Conservation (phyloP, 139 green algal genomes). For the Zygnema cylindricum region DNA sequence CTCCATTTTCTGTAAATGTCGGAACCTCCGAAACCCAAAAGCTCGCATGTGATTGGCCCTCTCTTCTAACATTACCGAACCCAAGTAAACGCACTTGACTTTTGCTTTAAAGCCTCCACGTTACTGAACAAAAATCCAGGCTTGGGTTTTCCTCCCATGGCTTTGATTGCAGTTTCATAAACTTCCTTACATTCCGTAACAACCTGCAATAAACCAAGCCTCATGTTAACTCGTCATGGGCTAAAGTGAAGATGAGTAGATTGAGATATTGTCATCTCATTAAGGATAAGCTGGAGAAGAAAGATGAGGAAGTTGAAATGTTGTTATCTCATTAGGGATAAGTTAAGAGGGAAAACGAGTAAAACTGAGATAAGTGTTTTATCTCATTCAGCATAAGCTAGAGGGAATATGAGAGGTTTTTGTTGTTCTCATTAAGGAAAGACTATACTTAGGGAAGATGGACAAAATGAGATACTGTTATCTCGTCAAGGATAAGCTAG, state of each 20-base stretch:
- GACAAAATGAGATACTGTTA: no score
- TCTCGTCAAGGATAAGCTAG: no score
- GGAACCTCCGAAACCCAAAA: no score
- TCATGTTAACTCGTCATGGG: neutral
- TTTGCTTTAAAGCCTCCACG: neutral
- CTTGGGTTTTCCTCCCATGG: neutral
- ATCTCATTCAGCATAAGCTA: no score
- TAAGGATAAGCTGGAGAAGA: neutral
- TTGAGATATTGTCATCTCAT: neutral
- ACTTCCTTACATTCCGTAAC: slow-evolving; percentile 35
- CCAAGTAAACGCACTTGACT: neutral
- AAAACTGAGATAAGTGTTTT: no score
- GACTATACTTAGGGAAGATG: no score
- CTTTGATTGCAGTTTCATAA: neutral
- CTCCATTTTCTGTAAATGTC: no score
- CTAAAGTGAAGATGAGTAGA: neutral
- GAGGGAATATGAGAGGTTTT: no score
- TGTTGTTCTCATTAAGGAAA: no score
- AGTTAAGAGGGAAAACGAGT: neutral
- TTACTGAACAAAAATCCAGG: slow-evolving; percentile 17
- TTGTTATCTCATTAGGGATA: neutral
- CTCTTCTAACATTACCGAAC: no score
- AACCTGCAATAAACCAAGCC: slow-evolving; percentile 8
- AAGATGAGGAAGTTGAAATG: neutral
- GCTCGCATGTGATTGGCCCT: no score